Evolutionary conservation across 306 rosid genomes (phyloP).

Genomic region (Malus domestica): DNA sequence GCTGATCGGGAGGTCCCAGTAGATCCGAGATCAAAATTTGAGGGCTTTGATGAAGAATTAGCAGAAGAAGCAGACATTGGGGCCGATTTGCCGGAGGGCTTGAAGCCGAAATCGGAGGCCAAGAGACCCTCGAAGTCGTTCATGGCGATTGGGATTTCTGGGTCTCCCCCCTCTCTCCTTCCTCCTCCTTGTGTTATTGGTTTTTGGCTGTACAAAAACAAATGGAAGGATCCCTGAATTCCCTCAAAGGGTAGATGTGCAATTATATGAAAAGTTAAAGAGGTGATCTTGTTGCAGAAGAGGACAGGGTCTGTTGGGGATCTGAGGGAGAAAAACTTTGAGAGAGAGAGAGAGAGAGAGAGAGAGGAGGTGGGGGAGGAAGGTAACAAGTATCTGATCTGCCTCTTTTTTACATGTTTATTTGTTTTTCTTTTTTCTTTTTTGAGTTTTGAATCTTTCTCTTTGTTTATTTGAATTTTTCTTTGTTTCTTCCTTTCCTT

Average conservation of each 20-base stretch:
- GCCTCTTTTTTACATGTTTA: not conserved
- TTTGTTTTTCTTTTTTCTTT: not conserved
- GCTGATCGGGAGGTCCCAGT: constrained; percentile 45
- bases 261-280: not conserved
- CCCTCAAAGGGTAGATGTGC: not conserved
- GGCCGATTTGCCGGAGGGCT: constrained; percentile 70
- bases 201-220: not conserved
- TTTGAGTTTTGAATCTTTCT: not conserved
- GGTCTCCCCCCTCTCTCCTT: not conserved
- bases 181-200: not conserved
- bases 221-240: constrained; percentile 2
- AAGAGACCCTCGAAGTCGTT: constrained; percentile 90
- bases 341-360: not conserved
- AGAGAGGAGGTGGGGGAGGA: not conserved
- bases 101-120: constrained; percentile 64
- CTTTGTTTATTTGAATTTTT: not conserved
- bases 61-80: constrained; percentile 62
- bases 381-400: constrained; percentile 3
- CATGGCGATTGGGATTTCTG: constrained; percentile 35
- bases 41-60: constrained; percentile 19
- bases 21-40: constrained; percentile 60
- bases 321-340: constrained; percentile 1
- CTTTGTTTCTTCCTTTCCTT: not conserved
- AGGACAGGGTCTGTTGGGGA: constrained; percentile 6
- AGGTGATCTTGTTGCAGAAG: not conserved